Percentiles rank a stretch among this genome's conserved stretches.
Conservation (phyloP, 169 alveolate genomes). For the Cryptosporidium ubiquitum region DNA sequence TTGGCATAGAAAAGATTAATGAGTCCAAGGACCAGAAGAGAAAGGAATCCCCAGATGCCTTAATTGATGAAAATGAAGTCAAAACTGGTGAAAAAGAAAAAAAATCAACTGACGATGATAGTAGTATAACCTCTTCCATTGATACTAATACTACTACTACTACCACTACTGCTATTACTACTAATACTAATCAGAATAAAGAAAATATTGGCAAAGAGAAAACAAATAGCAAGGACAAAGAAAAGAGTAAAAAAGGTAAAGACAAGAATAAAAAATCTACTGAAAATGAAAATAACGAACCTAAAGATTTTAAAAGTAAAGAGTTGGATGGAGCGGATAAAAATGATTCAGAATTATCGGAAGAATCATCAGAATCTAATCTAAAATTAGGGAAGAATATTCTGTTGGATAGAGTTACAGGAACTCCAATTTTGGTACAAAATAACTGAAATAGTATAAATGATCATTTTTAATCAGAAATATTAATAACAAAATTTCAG, state of each 20-base stretch:
- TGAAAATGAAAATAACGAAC: neutral
- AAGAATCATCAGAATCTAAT: neutral
- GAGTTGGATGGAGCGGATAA: neutral
- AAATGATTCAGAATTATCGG: neutral
- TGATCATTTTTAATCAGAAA: neutral
- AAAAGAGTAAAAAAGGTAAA: neutral
- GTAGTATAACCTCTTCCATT: neutral
- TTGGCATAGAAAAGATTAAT: conserved; percentile 23
- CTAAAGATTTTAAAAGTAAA: neutral
- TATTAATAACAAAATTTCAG: too few relatives aligned
- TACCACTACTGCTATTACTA: neutral
- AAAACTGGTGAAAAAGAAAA: neutral
- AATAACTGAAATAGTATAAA: neutral
- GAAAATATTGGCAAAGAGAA: neutral
- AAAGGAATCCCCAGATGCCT: neutral
- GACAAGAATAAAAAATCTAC: neutral
- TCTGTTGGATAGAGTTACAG: conserved; percentile 60
- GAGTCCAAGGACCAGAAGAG: neutral
- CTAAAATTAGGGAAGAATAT: neutral
- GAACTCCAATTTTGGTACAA: conserved; percentile 23
- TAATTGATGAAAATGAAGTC: neutral
- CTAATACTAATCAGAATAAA: neutral
- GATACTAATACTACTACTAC: neutral
- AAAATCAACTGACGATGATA: neutral
- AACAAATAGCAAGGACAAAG: neutral